phyloP scores from a whole-genome alignment of 208 protist species.

The Trichomonas gallinae region DNA sequence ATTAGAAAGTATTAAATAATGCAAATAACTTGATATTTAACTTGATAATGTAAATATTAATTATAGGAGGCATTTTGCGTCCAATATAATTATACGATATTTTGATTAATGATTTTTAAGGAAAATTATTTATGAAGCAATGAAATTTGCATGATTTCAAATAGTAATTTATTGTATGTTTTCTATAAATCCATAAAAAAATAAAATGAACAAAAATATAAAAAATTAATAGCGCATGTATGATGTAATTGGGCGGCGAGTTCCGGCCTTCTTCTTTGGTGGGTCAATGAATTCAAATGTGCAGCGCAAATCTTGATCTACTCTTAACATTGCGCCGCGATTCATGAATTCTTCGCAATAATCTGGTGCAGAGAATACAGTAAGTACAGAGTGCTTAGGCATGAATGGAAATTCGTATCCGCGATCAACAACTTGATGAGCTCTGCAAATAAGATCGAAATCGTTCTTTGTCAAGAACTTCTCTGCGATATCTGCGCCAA shows the following conservation, averaged over 20 bases:
- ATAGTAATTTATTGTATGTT: not conserved
- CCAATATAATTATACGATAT: too few relatives aligned
- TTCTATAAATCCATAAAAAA: not conserved
- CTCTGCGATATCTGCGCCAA: not conserved
- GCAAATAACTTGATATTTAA: too few relatives aligned
- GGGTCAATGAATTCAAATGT: not conserved
- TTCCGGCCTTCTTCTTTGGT: not conserved
- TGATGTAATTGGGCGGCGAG: not conserved
- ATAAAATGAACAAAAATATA: not conserved
- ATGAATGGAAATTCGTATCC: slow-evolving; percentile 54
- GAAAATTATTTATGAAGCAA: too few relatives aligned
- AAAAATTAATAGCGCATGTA: not conserved
- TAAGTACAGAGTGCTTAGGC: not conserved
- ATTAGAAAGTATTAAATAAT: too few relatives aligned
- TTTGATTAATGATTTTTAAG: too few relatives aligned
- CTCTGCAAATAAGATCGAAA: slow-evolving; percentile 16
- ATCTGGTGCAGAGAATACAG: not conserved
- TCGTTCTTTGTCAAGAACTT: slow-evolving; percentile 1
- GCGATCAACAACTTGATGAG: not conserved
- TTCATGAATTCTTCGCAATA: slow-evolving; percentile 16
- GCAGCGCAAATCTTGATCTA: not conserved
- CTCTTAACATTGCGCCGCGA: not conserved
- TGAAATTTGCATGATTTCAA: not conserved
- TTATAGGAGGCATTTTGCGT: too few relatives aligned
- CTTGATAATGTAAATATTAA: too few relatives aligned